These are phyloP conservation scores for Suhomyces ambrosiae DNA, from an alignment of 1,139 yeast genomes.

Conservation along the genomic window DNA sequence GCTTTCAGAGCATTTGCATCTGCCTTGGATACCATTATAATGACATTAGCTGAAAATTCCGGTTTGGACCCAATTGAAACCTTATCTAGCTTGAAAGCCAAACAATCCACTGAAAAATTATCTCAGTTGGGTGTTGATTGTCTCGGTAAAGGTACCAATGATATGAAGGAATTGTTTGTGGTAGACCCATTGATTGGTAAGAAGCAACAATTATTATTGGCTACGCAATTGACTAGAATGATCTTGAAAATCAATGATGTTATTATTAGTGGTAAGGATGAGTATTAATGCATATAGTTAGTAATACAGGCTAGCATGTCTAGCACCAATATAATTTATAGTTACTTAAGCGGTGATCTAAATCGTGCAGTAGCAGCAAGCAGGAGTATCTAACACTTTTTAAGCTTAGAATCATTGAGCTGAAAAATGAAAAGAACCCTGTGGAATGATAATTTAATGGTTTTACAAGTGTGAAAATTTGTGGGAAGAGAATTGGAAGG, in stretches of 20 bases:
- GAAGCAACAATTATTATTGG: slow-evolving; percentile 91
- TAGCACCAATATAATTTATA: too few relatives aligned
- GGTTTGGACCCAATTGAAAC: slow-evolving; percentile 95
- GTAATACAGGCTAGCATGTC: too few relatives aligned
- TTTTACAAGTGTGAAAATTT: too few relatives aligned
- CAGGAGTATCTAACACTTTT: too few relatives aligned
- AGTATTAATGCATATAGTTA: slow-evolving; percentile 40
- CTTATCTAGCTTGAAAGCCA: slow-evolving; percentile 77
- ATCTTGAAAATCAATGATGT: slow-evolving; percentile 95
- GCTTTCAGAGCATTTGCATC: slow-evolving; percentile 94
- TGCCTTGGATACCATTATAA: slow-evolving; percentile 90
- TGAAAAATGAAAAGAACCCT: too few relatives aligned
- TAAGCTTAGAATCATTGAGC: too few relatives aligned
- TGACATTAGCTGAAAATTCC: slow-evolving; percentile 95
- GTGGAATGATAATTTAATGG: too few relatives aligned
- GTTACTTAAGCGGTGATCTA: too few relatives aligned
- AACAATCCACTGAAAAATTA: slow-evolving; percentile 73
- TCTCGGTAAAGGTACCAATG: slow-evolving; percentile 80
- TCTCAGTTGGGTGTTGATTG: slow-evolving; percentile 91
- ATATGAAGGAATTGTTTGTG: slow-evolving; percentile 92
- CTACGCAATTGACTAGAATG: slow-evolving; percentile 97
- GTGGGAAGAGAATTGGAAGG: too few relatives aligned
- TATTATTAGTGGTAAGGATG: slow-evolving; percentile 87
- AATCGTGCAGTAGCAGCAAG: too few relatives aligned
- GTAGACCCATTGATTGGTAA: slow-evolving; percentile 97